These are phyloP conservation scores for Beta macrorhiza DNA, from an alignment of 179 eudicot genomes.

Conservation along the genomic window DNA sequence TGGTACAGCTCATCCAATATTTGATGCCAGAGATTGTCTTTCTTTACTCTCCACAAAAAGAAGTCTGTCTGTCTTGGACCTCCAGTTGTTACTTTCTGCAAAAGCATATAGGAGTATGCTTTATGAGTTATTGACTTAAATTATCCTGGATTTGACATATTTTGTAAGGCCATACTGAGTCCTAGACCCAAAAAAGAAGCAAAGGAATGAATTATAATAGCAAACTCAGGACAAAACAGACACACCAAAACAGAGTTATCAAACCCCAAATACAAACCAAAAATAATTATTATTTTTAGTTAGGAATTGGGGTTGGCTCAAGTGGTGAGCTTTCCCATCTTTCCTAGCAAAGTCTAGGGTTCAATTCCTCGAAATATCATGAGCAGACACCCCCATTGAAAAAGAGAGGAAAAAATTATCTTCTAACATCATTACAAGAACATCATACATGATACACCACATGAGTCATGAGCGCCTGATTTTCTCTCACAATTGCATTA, in stretches of 20 bases:
- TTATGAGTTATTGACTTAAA: not conserved
- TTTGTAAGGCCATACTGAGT: constrained; percentile 1
- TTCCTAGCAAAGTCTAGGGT: too few relatives aligned
- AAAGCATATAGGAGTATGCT: not conserved
- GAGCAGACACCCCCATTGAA: too few relatives aligned
- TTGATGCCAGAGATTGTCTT: constrained; percentile 49
- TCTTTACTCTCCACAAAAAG: constrained; percentile 61
- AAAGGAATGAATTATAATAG: not conserved
- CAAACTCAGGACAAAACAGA: not conserved
- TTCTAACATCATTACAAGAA: not conserved
- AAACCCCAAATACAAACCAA: not conserved
- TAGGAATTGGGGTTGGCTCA: too few relatives aligned
- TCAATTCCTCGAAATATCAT: too few relatives aligned
- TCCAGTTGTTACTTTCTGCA: constrained; percentile 54
- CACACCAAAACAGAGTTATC: not conserved
- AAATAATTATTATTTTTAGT: not conserved
- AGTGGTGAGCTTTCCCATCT: too few relatives aligned
- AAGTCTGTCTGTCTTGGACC: constrained; percentile 42
- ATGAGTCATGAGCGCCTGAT: too few relatives aligned
- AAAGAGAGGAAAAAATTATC: not conserved
- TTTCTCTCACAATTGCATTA: not conserved
- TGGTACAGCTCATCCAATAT: constrained; percentile 89
- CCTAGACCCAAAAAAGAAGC: not conserved
- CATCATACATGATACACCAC: not conserved
- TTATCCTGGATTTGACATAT: not conserved